phyloP scores from a whole-genome alignment of 176 grass and related monocot species.

The Tillandsia leiboldiana region DNA sequence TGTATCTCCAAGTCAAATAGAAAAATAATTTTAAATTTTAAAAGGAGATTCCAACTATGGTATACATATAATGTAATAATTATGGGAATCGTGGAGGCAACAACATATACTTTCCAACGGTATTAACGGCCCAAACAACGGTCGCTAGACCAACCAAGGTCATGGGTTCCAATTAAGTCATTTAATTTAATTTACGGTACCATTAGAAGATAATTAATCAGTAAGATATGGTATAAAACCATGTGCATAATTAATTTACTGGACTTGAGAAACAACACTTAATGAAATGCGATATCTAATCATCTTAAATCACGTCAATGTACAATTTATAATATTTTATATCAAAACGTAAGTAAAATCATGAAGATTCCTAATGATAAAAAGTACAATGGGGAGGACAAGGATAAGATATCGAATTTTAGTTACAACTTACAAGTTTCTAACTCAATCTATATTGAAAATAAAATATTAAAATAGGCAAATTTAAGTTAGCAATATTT shows the following conservation, averaged over 20 bases:
- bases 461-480: too few relatives aligned
- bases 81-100: constrained; percentile 18
- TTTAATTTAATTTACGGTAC: not conserved
- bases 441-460: too few relatives aligned
- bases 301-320: too few relatives aligned
- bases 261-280: too few relatives aligned
- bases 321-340: too few relatives aligned
- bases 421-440: too few relatives aligned
- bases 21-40: not conserved
- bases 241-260: not conserved
- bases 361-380: too few relatives aligned
- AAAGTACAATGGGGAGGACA: too few relatives aligned
- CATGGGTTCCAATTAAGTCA: not conserved
- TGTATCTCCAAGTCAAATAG: not conserved
- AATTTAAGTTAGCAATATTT: too few relatives aligned
- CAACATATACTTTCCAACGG: constrained; percentile 20
- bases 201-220: not conserved
- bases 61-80: not conserved
- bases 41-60: not conserved
- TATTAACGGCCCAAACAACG: constrained; percentile 28
- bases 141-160: constrained; percentile 3
- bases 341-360: too few relatives aligned
- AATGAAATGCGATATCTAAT: too few relatives aligned
- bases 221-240: not conserved
- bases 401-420: too few relatives aligned